Conservation (phyloP, 2,329 filamentous ascomycete genomes). For the Zarea fungicola region DNA sequence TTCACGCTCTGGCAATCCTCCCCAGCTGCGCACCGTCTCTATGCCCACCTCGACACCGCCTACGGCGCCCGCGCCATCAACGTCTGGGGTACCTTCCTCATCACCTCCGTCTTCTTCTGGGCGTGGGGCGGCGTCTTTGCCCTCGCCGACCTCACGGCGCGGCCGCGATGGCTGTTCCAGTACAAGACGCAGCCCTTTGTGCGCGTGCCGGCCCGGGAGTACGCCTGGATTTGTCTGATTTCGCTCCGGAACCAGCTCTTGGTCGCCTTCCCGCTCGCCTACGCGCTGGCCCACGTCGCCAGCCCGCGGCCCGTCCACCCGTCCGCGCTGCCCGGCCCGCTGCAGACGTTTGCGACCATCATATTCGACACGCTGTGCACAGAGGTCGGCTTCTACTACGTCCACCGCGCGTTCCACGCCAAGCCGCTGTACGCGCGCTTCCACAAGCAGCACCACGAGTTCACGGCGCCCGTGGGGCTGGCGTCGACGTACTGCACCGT, state of each 20-base stretch:
- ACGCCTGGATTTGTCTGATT: conserved; percentile 22
- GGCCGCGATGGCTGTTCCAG: conserved; percentile 37
- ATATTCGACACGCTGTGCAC: conserved; percentile 16
- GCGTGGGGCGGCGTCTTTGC: conserved; percentile 31
- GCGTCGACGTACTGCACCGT: conserved; percentile 48
- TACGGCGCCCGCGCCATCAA: conserved; percentile 27
- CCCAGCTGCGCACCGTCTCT: conserved; percentile 8
- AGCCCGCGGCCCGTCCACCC: conserved; percentile 1
- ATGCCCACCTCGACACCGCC: conserved; percentile 13
- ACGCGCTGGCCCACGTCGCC: not conserved
- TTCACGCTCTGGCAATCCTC: conserved; percentile 15
- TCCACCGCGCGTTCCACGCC: conserved; percentile 43
- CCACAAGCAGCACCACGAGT: conserved; percentile 48
- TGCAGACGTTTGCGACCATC: conserved; percentile 12
- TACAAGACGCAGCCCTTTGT: conserved; percentile 48
- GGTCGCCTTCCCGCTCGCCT: conserved; percentile 14
- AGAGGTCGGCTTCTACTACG: conserved; percentile 46
- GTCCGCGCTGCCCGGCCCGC: conserved; percentile 4
- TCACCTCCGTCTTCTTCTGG: conserved; percentile 38
- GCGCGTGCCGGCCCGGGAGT: conserved; percentile 12
- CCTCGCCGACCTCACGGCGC: conserved; percentile 31
- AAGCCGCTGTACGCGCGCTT: conserved; percentile 38
- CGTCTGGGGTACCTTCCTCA: conserved; percentile 29
- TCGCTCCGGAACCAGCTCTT: conserved; percentile 40
- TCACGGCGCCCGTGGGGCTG: conserved; percentile 45